phyloP scores from a whole-genome alignment of 257 asterid genomes.

The Solanum pennellii region DNA sequence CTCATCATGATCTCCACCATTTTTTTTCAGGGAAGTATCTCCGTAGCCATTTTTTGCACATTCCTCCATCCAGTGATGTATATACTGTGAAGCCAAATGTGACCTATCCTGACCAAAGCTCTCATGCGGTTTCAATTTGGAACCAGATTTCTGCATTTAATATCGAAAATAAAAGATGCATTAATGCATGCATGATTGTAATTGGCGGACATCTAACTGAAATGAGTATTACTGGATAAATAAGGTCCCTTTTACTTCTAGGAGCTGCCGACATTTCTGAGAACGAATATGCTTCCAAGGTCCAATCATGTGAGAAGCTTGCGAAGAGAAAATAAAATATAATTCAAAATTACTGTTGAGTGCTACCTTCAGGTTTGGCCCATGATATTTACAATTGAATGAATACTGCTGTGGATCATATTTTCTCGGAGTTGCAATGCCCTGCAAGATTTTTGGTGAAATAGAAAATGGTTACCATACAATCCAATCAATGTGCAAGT shows the following conservation, averaged over 20 bases:
- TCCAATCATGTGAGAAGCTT: not conserved
- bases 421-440: constrained; percentile 12
- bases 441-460: constrained; percentile 20
- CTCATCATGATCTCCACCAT: constrained; percentile 33
- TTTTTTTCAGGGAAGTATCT: constrained; percentile 2
- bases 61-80: constrained; percentile 84
- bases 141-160: constrained; percentile 40
- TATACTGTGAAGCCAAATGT: constrained; percentile 43
- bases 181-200: not conserved
- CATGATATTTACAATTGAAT: constrained; percentile 13
- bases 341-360: not conserved
- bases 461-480: not conserved
- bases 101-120: constrained; percentile 21
- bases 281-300: not conserved
- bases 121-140: constrained; percentile 25
- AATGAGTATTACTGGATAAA: not conserved
- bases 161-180: not conserved
- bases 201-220: not conserved
- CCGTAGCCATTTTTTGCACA: constrained; percentile 26
- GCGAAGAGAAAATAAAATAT: not conserved
- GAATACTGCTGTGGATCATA: constrained; percentile 14
- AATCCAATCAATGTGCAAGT: not conserved
- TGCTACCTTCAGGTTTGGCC: constrained; percentile 33
- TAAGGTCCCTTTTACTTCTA: not conserved
- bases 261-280: not conserved